Conservation (phyloP, 176 grass and related monocot genomes). For the Puya raimondii region DNA sequence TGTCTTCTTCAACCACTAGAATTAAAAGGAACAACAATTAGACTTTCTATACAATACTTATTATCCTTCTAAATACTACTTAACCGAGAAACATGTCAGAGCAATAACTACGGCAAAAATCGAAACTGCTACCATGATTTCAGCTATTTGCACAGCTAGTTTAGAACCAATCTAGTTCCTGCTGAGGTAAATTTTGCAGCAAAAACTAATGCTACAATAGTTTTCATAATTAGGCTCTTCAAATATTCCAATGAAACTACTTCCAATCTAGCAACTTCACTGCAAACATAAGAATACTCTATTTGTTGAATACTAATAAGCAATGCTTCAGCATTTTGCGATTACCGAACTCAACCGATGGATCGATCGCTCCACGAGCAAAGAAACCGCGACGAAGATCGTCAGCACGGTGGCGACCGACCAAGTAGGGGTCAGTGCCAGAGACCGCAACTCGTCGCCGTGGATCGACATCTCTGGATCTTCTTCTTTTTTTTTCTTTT, state of each 20-base stretch:
- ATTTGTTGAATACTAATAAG: neutral
- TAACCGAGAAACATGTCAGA: neutral
- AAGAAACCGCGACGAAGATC: conserved; percentile 69
- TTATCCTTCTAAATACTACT: conserved; percentile 5
- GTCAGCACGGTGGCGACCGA: conserved; percentile 92
- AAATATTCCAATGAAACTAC: too few species aligned
- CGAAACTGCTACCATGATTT: too few species aligned
- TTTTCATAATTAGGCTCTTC: too few species aligned
- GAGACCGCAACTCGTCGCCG: conserved; percentile 51
- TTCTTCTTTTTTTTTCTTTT: neutral
- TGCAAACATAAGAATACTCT: too few species aligned
- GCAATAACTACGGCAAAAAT: too few species aligned
- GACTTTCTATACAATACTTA: neutral
- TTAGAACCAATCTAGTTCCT: too few species aligned
- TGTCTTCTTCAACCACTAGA: conserved; percentile 88
- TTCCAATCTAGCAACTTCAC: too few species aligned
- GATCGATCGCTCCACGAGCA: conserved; percentile 92
- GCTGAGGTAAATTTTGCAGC: too few species aligned
- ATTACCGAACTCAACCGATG: conserved; percentile 80
- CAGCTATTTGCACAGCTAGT: too few species aligned
- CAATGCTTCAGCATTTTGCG: neutral
- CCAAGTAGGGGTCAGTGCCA: conserved; percentile 93
- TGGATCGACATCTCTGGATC: conserved; percentile 40
- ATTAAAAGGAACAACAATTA: conserved; percentile 12
- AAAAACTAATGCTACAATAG: too few species aligned